Conservation (phyloP, 371 early-diverging fungal species). For the Circinella umbellata region DNA sequence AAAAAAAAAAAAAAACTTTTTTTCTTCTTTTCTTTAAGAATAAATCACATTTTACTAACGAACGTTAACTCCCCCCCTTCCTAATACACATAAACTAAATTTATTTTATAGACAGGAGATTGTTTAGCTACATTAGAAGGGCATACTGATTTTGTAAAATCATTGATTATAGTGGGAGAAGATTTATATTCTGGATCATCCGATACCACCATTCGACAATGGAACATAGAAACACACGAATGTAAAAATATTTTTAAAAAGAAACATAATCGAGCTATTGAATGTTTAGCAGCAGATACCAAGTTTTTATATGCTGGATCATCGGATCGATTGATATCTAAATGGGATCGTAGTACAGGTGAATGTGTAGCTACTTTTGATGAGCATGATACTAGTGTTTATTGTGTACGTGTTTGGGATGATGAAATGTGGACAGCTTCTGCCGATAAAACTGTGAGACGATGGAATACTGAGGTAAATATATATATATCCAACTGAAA, state of each 20-base stretch:
- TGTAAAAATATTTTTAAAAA: conserved; percentile 51
- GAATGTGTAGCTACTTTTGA: conserved; percentile 42
- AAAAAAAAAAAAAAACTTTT: too few relatives aligned
- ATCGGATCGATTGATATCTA: conserved; percentile 68
- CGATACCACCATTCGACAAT: conserved; percentile 71
- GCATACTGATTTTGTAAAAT: conserved; percentile 81
- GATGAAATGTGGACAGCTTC: conserved; percentile 78
- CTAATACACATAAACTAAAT: not conserved
- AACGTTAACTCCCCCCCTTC: too few relatives aligned
- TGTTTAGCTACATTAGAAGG: conserved; percentile 57
- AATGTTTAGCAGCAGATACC: conserved; percentile 55
- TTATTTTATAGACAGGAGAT: conserved; percentile 55
- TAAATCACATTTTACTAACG: too few relatives aligned
- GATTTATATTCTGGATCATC: conserved; percentile 73
- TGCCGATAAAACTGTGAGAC: conserved; percentile 78
- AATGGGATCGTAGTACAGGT: conserved; percentile 67
- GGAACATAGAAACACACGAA: conserved; percentile 60
- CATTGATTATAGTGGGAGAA: conserved; percentile 51
- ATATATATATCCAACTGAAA: too few relatives aligned
- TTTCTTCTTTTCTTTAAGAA: not conserved
- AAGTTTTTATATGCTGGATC: conserved; percentile 66
- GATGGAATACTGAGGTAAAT: conserved; percentile 52
- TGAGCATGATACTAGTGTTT: conserved; percentile 80
- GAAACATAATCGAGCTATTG: conserved; percentile 68
- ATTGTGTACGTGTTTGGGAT: conserved; percentile 53